A percentile compares a stretch with the other conserved stretches of the same genome.
Evolutionary conservation across 164 flowering plant species (phyloP).

Genomic region (Saururus chinensis): DNA sequence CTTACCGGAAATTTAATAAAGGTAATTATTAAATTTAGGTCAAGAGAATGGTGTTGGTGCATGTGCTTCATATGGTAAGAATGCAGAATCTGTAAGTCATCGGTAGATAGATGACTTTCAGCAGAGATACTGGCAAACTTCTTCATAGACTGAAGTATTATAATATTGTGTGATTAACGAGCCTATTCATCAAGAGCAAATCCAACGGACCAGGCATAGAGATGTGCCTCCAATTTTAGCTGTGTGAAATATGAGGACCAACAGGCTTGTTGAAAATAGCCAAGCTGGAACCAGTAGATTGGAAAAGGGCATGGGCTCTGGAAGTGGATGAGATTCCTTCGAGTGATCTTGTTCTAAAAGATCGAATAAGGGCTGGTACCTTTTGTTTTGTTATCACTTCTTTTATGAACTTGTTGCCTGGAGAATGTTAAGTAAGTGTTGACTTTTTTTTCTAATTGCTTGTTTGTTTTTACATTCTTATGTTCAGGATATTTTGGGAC

Average conservation of each 20-base stretch:
- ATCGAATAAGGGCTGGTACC: constrained; percentile 89
- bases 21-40: constrained; percentile 9
- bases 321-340: constrained; percentile 83
- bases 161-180: constrained; percentile 18
- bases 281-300: too few relatives aligned
- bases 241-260: constrained; percentile 20
- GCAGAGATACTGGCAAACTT: constrained; percentile 15
- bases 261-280: constrained; percentile 25
- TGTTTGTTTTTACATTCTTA: not conserved
- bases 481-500: constrained; percentile 95
- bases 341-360: constrained; percentile 77
- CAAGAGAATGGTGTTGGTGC: constrained; percentile 27
- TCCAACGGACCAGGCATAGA: constrained; percentile 23
- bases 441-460: not conserved
- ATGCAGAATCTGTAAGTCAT: constrained; percentile 12
- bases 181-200: constrained; percentile 19
- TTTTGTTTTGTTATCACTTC: not conserved
- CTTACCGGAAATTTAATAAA: not conserved
- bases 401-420: not conserved
- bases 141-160: constrained; percentile 17
- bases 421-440: not conserved
- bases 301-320: constrained; percentile 37
- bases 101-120: constrained; percentile 19
- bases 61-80: constrained; percentile 24
- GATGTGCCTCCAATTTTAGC: constrained; percentile 19